Percentiles rank a stretch among this genome's conserved stretches.
Conservation (phyloP, 768 basidiomycete species). For the Daedaleopsis sinensis region DNA sequence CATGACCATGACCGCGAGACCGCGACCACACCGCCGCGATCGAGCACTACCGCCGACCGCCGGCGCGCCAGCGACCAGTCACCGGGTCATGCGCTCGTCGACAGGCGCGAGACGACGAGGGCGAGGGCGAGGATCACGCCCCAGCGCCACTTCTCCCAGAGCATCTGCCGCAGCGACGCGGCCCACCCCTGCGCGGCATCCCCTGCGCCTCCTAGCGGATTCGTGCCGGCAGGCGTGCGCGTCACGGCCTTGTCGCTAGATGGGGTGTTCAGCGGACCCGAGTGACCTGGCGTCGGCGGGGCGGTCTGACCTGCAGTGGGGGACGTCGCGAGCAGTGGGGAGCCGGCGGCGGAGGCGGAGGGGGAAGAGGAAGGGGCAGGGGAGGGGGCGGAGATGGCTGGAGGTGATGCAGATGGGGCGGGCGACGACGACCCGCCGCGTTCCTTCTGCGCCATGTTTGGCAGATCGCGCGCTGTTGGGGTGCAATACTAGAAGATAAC, state of each 20-base stretch:
- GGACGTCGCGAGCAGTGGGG: neutral
- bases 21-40: neutral
- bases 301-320: neutral
- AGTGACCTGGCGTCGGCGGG: neutral
- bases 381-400: conserved; percentile 6
- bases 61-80: neutral
- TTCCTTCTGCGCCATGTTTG: conserved; percentile 91
- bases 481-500: conserved; percentile 63
- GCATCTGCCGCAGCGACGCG: conserved; percentile 61
- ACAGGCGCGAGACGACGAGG: conserved; percentile 75
- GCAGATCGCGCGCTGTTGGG: conserved; percentile 67
- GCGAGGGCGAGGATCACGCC: conserved; percentile 78
- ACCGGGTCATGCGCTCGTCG: conserved; percentile 41
- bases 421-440: conserved; percentile 50
- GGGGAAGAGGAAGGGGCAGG: conserved; percentile 13
- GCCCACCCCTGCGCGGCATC: conserved; percentile 50
- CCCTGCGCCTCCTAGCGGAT: conserved; percentile 11
- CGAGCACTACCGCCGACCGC: neutral
- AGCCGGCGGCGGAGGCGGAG: neutral
- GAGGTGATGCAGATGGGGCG: conserved; percentile 20
- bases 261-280: neutral
- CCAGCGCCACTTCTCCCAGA: conserved; percentile 88
- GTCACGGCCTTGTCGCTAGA: conserved; percentile 11
- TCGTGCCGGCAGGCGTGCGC: conserved; percentile 14
- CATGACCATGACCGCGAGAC: too few relatives aligned